phyloP scores from a whole-genome alignment of 164 flowering plant genomes.

The Liriodendron chinense region DNA sequence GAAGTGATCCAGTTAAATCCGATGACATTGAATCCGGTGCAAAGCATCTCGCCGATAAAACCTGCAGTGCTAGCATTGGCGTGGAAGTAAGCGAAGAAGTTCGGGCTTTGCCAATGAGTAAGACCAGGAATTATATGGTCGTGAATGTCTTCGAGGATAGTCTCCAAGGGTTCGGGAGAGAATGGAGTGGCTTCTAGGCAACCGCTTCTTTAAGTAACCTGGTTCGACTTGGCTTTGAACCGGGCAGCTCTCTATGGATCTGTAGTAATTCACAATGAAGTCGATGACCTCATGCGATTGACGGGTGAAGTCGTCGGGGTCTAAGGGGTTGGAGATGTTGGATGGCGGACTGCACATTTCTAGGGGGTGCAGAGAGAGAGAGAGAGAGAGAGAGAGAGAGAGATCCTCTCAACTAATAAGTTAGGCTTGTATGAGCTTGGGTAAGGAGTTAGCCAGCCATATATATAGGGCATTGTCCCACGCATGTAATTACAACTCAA shows the following conservation, averaged over 20 bases:
- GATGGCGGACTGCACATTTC: constrained; percentile 41
- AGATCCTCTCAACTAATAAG: too few species aligned
- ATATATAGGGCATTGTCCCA: too few species aligned
- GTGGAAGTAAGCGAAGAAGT: constrained; percentile 57
- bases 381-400: too few species aligned
- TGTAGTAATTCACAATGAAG: constrained; percentile 57
- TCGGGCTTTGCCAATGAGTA: constrained; percentile 62
- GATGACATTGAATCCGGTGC: constrained; percentile 45
- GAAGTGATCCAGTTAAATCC: constrained; percentile 63
- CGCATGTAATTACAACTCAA: too few species aligned
- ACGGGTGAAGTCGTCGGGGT: constrained; percentile 42
- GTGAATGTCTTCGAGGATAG: constrained; percentile 34
- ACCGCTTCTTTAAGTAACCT: constrained; percentile 30
- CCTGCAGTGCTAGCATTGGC: constrained; percentile 49
- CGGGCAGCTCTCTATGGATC: constrained; percentile 40
- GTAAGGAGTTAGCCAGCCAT: too few species aligned
- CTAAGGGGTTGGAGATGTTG: constrained; percentile 35
- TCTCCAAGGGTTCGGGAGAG: constrained; percentile 37
- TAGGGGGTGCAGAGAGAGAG: too few species aligned
- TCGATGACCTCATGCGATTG: constrained; percentile 49
- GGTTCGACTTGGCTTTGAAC: constrained; percentile 50
- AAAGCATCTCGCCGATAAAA: constrained; percentile 55
- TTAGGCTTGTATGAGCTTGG: too few species aligned
- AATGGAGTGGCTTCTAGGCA: constrained; percentile 38
- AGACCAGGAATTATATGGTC: constrained; percentile 46